A percentile compares a stretch with the other conserved stretches of the same genome.
Evolutionary conservation across 2,329 filamentous ascomycete genomes (phyloP).

Genomic region (Diplocarpon rosae): DNA sequence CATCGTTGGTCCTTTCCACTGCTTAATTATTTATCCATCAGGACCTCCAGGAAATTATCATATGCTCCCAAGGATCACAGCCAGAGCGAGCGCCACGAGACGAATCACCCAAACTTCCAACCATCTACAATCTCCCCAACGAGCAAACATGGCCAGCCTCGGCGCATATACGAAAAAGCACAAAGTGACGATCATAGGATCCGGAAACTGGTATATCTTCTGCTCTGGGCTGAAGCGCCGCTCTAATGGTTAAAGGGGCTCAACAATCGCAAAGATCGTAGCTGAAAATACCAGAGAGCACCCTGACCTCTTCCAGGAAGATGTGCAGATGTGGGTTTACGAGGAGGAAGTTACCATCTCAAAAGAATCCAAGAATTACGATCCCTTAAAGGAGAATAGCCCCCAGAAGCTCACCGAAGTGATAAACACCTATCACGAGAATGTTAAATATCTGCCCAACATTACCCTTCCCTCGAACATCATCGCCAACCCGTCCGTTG

Average conservation of each 20-base stretch:
- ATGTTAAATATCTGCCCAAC: constrained; percentile 93
- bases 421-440: constrained; percentile 91
- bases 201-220: constrained; percentile 74
- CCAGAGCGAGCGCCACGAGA: constrained; percentile 13
- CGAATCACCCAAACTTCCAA: constrained; percentile 13
- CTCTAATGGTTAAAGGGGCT: constrained; percentile 53
- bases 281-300: constrained; percentile 80
- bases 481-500: constrained; percentile 69
- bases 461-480: constrained; percentile 76
- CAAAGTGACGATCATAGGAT: constrained; percentile 89
- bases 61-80: constrained; percentile 16
- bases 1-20: no score
- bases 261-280: constrained; percentile 92
- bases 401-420: constrained; percentile 80
- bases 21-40: no score
- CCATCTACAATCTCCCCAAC: constrained; percentile 13
- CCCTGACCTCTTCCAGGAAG: constrained; percentile 69
- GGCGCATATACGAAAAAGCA: constrained; percentile 58
- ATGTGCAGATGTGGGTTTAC: constrained; percentile 98
- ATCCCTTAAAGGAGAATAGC: constrained; percentile 44
- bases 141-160: constrained; percentile 26
- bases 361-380: constrained; percentile 62
- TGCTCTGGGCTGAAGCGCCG: background rate
- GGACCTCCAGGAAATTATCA: background rate
- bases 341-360: constrained; percentile 78